Base-by-base conservation (phyloP, 306 rosid genomes). In the Rubus idaeus region DNA sequence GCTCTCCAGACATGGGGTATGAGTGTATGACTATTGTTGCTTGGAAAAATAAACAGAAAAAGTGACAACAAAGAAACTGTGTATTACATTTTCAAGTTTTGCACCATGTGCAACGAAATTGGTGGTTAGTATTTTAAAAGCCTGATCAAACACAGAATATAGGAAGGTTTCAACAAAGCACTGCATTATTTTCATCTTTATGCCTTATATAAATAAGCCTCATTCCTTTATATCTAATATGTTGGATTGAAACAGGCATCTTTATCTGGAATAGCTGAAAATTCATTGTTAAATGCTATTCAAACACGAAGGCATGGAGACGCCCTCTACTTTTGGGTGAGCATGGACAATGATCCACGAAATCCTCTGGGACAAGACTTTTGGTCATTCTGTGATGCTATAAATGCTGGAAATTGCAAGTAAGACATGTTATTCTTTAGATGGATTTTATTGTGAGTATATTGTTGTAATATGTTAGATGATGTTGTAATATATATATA, bases 331-430 rank as follows among this genome's bases (percentile, higher is more conserved):
- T 96, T 96, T 81, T 96, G 99, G 99, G 97, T 75, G 41, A 89
- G 89, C 71, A 85, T 92, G 97, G 99, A 96, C 85, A 75, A 20
- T 57, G 98, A 90, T 90, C 82, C 73, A 10, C 84, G 89, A 75
- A 89, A 87, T 74, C 94, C 97, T 61, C 85, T 39, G 75, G 79
- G 80, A 84, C 88, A 84, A 51, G 93, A 96, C 77, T 96, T 96
- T 70, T 96, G 99, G 99, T 91, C 99, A 21, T 90, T 93, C 79
- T 96, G 99, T 45, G 90, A 96, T 81, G 88, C 90, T 72, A 71
- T 88, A 79, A 96, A 96, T 81, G 96, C 98, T 40, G 99, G 99
- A 85, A 89, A 93, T 80, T 96, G 99, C 99, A 91, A 80, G 99
- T 96, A 91, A 82, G 89, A 61, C 74, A 47, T 26, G 21, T 51